Evolutionary conservation across 306 rosid genomes (phyloP).

Genomic region (Vigna mungo): DNA sequence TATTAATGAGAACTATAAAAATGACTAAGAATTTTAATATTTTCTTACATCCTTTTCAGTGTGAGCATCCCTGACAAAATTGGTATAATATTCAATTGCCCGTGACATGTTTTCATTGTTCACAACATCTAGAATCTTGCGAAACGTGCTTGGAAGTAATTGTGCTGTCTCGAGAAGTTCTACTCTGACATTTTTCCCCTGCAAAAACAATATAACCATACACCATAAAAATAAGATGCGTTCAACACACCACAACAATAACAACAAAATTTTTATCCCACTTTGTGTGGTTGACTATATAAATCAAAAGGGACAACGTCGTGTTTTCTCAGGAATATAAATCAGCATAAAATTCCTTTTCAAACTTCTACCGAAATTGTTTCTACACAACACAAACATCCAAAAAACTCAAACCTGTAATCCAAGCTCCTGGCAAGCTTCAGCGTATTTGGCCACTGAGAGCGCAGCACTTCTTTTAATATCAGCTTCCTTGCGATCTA

Average conservation of each 20-base stretch:
- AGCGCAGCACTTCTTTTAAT: conserved; percentile 82
- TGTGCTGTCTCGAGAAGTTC: conserved; percentile 92
- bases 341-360: background rate
- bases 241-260: background rate
- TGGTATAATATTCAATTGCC: conserved; percentile 84
- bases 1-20: conserved; percentile 26
- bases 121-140: conserved; percentile 72
- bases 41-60: conserved; percentile 78
- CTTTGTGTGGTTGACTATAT: background rate
- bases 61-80: conserved; percentile 88
- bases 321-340: background rate
- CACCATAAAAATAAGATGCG: background rate
- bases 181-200: conserved; percentile 82
- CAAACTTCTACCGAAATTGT: background rate
- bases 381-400: conserved; percentile 22
- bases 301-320: background rate
- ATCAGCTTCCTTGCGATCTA: conserved; percentile 96
- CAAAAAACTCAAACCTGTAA: conserved; percentile 69
- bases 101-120: conserved; percentile 66
- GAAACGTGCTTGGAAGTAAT: conserved; percentile 82
- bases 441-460: conserved; percentile 78
- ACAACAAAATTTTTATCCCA: background rate
- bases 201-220: conserved; percentile 43
- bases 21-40: conserved; percentile 7
- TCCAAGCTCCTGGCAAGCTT: conserved; percentile 98